These are phyloP conservation scores for Pontederia crassipes DNA, from an alignment of 176 grass and related monocot species.

Conservation along the genomic window DNA sequence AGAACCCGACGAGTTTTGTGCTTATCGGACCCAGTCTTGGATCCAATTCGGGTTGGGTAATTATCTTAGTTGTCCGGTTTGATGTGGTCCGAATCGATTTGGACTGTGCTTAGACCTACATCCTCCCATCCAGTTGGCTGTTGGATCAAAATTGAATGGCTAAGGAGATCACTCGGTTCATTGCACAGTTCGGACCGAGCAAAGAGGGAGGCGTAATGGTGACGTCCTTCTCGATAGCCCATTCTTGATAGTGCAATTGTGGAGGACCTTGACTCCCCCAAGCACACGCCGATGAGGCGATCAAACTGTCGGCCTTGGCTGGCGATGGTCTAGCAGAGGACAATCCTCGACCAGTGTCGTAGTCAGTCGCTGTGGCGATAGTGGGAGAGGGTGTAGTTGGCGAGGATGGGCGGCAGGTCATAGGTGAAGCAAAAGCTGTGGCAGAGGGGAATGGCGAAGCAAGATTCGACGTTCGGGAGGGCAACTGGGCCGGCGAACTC, in stretches of 20 bases:
- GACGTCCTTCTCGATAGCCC: constrained; percentile 64
- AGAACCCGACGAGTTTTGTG: too few species aligned
- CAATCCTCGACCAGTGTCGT: constrained; percentile 29
- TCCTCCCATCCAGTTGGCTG: too few species aligned
- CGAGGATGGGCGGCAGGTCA: constrained; percentile 39
- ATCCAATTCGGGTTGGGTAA: too few species aligned
- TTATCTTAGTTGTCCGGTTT: too few species aligned
- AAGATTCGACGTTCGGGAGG: constrained; percentile 30
- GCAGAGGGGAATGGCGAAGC: constrained; percentile 46
- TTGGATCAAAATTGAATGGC: too few species aligned
- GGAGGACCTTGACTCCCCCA: constrained; percentile 55
- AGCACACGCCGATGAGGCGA: constrained; percentile 74
- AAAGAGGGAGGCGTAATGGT: constrained; percentile 62
- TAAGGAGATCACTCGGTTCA: too few species aligned
- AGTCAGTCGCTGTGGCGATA: not conserved
- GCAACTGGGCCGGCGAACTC: constrained; percentile 56
- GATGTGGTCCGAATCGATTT: too few species aligned
- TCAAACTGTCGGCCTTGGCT: constrained; percentile 55
- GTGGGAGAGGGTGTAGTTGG: constrained; percentile 38
- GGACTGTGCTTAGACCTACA: too few species aligned
- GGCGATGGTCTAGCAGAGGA: constrained; percentile 53
- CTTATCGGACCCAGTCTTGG: too few species aligned
- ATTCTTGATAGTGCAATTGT: constrained; percentile 65
- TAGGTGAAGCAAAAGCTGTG: constrained; percentile 56
- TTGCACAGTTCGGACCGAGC: not conserved